Percentiles rank a stretch among this genome's conserved stretches.
These are phyloP conservation scores for Heliamphora exappendiculata DNA, from an alignment of 148 eudicot species.

Conservation along the genomic window DNA sequence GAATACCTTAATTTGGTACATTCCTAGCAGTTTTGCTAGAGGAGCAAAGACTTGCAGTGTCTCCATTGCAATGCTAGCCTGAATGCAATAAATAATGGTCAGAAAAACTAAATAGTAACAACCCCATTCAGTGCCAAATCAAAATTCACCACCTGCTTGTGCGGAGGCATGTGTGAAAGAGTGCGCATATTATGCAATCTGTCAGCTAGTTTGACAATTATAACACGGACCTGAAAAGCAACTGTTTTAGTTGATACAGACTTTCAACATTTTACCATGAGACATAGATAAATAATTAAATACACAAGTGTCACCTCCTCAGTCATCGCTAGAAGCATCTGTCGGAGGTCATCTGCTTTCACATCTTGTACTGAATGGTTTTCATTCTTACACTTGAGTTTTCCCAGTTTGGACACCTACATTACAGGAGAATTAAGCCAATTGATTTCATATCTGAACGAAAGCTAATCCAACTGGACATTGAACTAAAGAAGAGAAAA, in stretches of 20 bases:
- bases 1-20: constrained; percentile 92
- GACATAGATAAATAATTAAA: background rate
- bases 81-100: constrained; percentile 21
- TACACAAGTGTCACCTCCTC: constrained; percentile 57
- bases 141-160: constrained; percentile 64
- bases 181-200: constrained; percentile 99
- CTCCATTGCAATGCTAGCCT: constrained; percentile 93
- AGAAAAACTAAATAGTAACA: constrained; percentile 5
- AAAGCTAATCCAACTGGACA: background rate
- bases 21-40: constrained; percentile 87
- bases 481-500: background rate
- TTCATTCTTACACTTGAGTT: constrained; percentile 71
- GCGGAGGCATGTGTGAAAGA: constrained; percentile 94
- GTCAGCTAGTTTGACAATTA: constrained; percentile 94
- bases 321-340: constrained; percentile 98
- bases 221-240: constrained; percentile 83
- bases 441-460: background rate
- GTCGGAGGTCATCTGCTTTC: constrained; percentile 93
- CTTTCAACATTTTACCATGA: background rate
- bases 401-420: constrained; percentile 95
- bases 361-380: constrained; percentile 73
- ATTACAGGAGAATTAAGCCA: constrained; percentile 12
- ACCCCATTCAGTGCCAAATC: background rate
- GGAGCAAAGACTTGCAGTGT: constrained; percentile 98
- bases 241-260: background rate